A percentile compares a stretch with the other conserved stretches of the same genome.
Conservation (phyloP, 306 rosid species). For the Prunus kanzakura region DNA sequence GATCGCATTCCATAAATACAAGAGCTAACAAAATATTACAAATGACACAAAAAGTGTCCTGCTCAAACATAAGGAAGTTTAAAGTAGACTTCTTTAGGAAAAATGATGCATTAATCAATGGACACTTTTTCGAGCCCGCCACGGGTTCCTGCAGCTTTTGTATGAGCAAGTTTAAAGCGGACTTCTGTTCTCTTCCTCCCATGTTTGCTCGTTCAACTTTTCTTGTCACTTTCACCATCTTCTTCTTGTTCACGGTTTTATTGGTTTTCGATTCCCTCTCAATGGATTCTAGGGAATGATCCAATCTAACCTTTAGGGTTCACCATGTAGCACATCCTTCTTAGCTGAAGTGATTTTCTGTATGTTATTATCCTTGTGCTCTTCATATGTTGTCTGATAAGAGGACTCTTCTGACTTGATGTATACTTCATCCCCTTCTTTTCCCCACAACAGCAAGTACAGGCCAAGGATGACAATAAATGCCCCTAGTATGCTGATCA, state of each 20-base stretch:
- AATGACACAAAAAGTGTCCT: too few species aligned
- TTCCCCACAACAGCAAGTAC: slow-evolving; percentile 77
- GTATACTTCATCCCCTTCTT: slow-evolving; percentile 49
- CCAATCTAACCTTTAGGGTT: not conserved
- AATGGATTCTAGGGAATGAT: not conserved
- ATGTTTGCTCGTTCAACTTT: not conserved
- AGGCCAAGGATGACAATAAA: slow-evolving; percentile 57
- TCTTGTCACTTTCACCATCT: not conserved
- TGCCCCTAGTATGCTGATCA: slow-evolving; percentile 67
- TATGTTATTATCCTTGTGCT: not conserved
- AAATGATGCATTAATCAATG: too few species aligned
- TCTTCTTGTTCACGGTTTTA: not conserved
- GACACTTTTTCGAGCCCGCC: too few species aligned
- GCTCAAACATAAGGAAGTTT: too few species aligned
- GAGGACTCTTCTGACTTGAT: slow-evolving; percentile 32
- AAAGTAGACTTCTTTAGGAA: too few species aligned
- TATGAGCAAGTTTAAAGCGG: not conserved
- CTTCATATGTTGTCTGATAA: not conserved
- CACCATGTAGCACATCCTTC: not conserved
- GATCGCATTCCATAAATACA: too few species aligned
- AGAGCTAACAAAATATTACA: too few species aligned
- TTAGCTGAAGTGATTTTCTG: not conserved
- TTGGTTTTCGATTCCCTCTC: not conserved
- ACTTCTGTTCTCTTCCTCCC: not conserved
- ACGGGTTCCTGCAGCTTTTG: too few species aligned